Base-by-base conservation (phyloP, 495 filamentous ascomycete genomes). In the Xylaria cubensis region DNA sequence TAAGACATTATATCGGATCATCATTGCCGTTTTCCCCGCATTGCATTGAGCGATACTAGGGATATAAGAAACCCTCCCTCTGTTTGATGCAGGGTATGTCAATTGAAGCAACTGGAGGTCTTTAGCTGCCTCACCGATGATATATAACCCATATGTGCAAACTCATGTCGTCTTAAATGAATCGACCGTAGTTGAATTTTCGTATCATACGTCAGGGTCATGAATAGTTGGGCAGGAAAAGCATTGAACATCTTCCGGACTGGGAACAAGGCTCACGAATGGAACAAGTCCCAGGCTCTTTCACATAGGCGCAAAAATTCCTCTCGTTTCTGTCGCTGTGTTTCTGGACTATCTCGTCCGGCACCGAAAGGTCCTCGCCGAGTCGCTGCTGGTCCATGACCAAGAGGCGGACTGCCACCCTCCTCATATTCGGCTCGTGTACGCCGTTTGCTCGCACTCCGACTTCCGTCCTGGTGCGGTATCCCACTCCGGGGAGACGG, bases 281-380 rank as follows among this genome's bases (percentile, higher is more conserved):
- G 96, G 80, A 99, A 97, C 65, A 99, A 78, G 84, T 99, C 96
- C 96, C 96, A 99, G 32, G 95, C 95, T 76, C 93, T 86, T 64
- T 92, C 89, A 77, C 96, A 99, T 53, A 98, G 82, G 59, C 87
- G 84, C 73, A 99, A 81, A 78, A 99, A 99, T 77, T 99, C 95
- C 58, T 97, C 95, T 80, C 95, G 94, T 90, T 99, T 99, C 80
- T 88, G 90, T 69, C 88, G 84, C 77, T 94, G 89, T n/a, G 89
- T 92, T 70, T 94, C 94, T 5, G 94, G 93, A 61, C 93, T 94
- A 73, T 96, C 92, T 59, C 93, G 84, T 10, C 91, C 91, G 48
- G 89, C 89, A 53, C 93, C 92, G 72, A 95, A 94, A 2, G 92
- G 92, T 12, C 92, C 92, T 55, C 86, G 83, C 74, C 89, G 85